These are phyloP conservation scores for Megacollybia marginata DNA, from an alignment of 768 basidiomycete species.

Conservation along the genomic window DNA sequence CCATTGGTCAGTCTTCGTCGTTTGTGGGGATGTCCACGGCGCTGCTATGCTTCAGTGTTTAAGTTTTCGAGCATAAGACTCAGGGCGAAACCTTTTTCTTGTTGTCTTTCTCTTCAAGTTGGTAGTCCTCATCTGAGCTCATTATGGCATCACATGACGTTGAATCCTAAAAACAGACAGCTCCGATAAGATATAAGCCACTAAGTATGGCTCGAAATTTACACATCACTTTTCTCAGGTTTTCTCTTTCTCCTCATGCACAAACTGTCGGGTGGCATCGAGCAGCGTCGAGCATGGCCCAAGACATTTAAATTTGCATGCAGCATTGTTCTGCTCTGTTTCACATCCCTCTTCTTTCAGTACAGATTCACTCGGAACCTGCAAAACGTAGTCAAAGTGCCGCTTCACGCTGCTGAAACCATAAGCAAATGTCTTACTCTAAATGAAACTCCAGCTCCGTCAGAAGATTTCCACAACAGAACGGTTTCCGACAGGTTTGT, in stretches of 20 bases:
- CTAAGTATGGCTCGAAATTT: background rate
- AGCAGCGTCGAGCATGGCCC: background rate
- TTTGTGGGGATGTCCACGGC: too few relatives aligned
- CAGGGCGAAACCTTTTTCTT: too few relatives aligned
- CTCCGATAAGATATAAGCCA: background rate
- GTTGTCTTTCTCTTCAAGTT: too few relatives aligned
- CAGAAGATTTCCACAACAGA: slow-evolving; percentile 30
- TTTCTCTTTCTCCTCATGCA: background rate
- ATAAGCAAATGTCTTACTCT: slow-evolving; percentile 45
- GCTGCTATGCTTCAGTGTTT: too few relatives aligned
- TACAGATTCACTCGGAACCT: background rate
- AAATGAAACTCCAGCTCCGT: slow-evolving; percentile 39
- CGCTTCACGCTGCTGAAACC: slow-evolving; percentile 32
- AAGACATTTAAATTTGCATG: background rate
- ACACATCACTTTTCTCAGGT: background rate
- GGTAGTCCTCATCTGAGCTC: too few relatives aligned
- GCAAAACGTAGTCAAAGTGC: slow-evolving; percentile 13
- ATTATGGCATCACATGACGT: too few relatives aligned
- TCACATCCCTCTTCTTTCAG: background rate
- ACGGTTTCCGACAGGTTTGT: slow-evolving; percentile 54
- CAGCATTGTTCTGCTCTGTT: background rate
- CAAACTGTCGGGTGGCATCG: background rate
- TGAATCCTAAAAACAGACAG: background rate
- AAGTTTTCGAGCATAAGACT: too few relatives aligned
- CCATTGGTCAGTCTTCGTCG: too few relatives aligned